Evolutionary conservation across 2,329 filamentous ascomycete species (phyloP).

Genomic region (Dactylella cylindrospora): DNA sequence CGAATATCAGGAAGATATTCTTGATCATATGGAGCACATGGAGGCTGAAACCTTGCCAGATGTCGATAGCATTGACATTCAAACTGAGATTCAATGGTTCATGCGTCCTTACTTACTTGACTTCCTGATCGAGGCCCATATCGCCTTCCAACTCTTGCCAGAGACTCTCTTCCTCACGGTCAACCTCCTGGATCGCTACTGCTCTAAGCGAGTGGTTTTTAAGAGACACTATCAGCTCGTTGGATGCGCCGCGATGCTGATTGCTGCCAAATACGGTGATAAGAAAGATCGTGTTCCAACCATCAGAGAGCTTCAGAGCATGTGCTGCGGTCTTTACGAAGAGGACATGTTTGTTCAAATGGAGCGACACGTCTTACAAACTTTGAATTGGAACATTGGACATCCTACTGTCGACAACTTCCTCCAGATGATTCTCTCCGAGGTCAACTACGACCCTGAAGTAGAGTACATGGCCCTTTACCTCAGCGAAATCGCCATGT

Average conservation of each 20-base stretch:
- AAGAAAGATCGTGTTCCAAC: constrained; percentile 98
- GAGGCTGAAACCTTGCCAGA: constrained; percentile 92
- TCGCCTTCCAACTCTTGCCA: constrained; percentile 87
- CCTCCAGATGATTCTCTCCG: constrained; percentile 79
- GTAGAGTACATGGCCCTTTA: constrained; percentile 94
- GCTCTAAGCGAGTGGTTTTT: constrained; percentile 95
- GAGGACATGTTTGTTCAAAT: constrained; percentile 99
- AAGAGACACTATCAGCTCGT: constrained; percentile 99
- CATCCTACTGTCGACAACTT: constrained; percentile 96
- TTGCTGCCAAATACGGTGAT: constrained; percentile 97
- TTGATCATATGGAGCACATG: constrained; percentile 93
- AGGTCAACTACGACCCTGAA: constrained; percentile 74
- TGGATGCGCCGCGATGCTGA: constrained; percentile 90
- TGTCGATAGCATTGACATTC: constrained; percentile 96
- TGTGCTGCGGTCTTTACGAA: constrained; percentile 98
- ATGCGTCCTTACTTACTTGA: constrained; percentile 98
- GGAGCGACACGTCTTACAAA: constrained; percentile 99
- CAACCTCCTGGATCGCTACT: constrained; percentile 96
- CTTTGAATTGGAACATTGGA: constrained; percentile 91
- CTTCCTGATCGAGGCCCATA: constrained; percentile 95
- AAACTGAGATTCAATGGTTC: constrained; percentile 99
- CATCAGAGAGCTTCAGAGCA: constrained; percentile 94
- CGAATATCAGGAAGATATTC: constrained; percentile 90
- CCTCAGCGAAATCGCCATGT: constrained; percentile 90
- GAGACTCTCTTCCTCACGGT: constrained; percentile 95